Evolutionary conservation across 2,329 filamentous ascomycete genomes (phyloP).

Genomic region (Sordariomycetes sp.): DNA sequence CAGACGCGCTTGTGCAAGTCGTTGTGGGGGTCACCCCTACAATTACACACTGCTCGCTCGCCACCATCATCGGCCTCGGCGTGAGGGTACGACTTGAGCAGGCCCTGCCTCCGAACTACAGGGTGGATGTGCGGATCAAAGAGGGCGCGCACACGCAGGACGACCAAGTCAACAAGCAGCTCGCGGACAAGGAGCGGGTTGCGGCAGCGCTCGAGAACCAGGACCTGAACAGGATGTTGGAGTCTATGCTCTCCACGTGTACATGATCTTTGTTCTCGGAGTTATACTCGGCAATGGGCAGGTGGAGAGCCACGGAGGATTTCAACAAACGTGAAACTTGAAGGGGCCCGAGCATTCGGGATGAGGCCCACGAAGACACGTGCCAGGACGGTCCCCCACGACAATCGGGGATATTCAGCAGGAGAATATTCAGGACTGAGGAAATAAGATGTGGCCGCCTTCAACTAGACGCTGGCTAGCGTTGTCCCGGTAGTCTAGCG

Average conservation of each 20-base stretch:
- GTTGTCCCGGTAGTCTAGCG: no score
- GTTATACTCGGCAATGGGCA: neutral
- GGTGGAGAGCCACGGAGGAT: neutral
- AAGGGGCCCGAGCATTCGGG: neutral
- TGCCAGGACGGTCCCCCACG: no score
- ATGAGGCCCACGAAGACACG: no score
- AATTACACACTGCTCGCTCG: constrained; percentile 91
- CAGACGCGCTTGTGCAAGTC: constrained; percentile 54
- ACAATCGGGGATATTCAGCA: no score
- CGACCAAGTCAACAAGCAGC: constrained; percentile 92
- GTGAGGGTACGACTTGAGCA: constrained; percentile 86
- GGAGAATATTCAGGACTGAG: no score
- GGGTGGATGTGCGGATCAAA: constrained; percentile 87
- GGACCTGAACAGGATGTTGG: constrained; percentile 72
- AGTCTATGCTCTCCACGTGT: constrained; percentile 89
- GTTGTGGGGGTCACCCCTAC: constrained; percentile 88
- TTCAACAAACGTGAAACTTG: neutral
- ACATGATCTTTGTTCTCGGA: constrained; percentile 25
- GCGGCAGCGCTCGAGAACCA: constrained; percentile 91
- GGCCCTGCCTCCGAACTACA: constrained; percentile 78
- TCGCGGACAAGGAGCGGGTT: constrained; percentile 92
- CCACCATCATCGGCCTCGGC: constrained; percentile 89
- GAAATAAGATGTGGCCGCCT: no score
- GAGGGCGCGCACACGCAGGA: constrained; percentile 92
- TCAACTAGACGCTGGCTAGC: no score